Base-by-base conservation (phyloP, 495 filamentous ascomycete genomes). In the Aspergillus ellipticus region DNA sequence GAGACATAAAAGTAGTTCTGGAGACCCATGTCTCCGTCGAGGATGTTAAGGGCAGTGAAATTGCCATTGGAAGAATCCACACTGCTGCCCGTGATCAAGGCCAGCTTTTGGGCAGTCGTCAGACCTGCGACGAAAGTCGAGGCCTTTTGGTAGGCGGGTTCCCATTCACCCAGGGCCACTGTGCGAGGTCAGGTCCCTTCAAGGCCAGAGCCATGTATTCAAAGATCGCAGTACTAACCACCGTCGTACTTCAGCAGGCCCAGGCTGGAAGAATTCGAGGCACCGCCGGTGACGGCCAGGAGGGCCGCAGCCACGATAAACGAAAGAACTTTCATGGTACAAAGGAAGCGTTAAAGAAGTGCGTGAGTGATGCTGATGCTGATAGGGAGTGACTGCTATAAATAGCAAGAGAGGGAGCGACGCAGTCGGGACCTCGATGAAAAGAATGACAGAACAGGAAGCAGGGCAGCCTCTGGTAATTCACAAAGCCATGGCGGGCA, bases 81-180 rank as follows among this genome's bases (percentile, higher is more conserved):
- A 45, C 48, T 51, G 45, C 51, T 80, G 61, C 89, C 91, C 4
- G 89, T 95, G 3, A 90, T 92, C 46, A 96, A 65, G 65, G 92
- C 90, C 69, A 94, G 86, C 75, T 95, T 96, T 74, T 96, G 89
- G 28, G 84, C 68, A 53, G 92, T 74, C 2, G 85, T 95, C 57
- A 95, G 74, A 67, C 91, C 81, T 16, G 82, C 82, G 28, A 95
- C 89, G 56, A 94, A 92, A 6, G 65, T 74, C 55, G 77, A 77
- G 0, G 91, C 90, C 64, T 89, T 87, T 28, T 68, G 71, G 62
- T 94, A 93, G 16, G 90, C 91, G 19, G 82, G 81, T 53, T 79
- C 75, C 90, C 89, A 95, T 26, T 47, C 13, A 76, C 56, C 13
- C 57, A 68, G 13, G 79, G 61, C 6, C 72, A 69, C 65, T 81